phyloP scores from a whole-genome alignment of 176 grass and related monocot species.

The Zea luxurians region DNA sequence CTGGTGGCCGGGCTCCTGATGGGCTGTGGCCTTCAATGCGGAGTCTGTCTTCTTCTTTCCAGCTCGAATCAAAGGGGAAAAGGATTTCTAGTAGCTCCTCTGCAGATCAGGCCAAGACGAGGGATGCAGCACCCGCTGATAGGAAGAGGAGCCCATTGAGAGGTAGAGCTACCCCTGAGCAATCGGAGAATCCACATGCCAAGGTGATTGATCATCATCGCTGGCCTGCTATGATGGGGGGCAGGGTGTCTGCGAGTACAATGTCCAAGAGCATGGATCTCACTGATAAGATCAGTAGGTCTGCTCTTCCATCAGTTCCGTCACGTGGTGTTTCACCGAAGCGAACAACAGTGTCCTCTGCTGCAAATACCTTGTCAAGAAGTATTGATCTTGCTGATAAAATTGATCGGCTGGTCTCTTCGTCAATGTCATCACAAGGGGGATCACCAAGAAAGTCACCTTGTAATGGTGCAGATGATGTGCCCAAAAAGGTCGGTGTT shows the following conservation, averaged over 20 bases:
- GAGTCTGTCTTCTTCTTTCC: slow-evolving; percentile 71
- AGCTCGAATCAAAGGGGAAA: slow-evolving; percentile 58
- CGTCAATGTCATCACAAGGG: slow-evolving; percentile 11
- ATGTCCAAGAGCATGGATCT: slow-evolving; percentile 75
- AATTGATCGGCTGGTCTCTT: slow-evolving; percentile 46
- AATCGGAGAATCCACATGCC: slow-evolving; percentile 64
- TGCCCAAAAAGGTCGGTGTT: background rate
- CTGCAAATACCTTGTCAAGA: slow-evolving; percentile 47
- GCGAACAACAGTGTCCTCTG: slow-evolving; percentile 35
- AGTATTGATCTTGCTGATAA: slow-evolving; percentile 62
- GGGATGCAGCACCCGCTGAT: slow-evolving; percentile 37
- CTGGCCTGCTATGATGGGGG: slow-evolving; percentile 87
- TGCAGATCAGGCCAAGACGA: slow-evolving; percentile 40
- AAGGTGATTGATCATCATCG: slow-evolving; percentile 87
- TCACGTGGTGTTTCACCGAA: slow-evolving; percentile 43
- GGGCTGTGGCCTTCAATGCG: slow-evolving; percentile 91
- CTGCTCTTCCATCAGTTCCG: slow-evolving; percentile 39
- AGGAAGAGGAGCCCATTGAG: slow-evolving; percentile 79
- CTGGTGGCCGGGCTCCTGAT: slow-evolving; percentile 52
- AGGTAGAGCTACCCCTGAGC: slow-evolving; percentile 50
- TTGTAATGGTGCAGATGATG: slow-evolving; percentile 29
- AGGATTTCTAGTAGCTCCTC: slow-evolving; percentile 29
- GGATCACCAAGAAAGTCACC: slow-evolving; percentile 43
- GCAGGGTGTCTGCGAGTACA: slow-evolving; percentile 49
- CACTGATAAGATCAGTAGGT: slow-evolving; percentile 54